Evolutionary conservation across 805 yeast species (phyloP), one percentile per base, ranked within the genome.

Genomic region (Lachancea waltii): DNA sequence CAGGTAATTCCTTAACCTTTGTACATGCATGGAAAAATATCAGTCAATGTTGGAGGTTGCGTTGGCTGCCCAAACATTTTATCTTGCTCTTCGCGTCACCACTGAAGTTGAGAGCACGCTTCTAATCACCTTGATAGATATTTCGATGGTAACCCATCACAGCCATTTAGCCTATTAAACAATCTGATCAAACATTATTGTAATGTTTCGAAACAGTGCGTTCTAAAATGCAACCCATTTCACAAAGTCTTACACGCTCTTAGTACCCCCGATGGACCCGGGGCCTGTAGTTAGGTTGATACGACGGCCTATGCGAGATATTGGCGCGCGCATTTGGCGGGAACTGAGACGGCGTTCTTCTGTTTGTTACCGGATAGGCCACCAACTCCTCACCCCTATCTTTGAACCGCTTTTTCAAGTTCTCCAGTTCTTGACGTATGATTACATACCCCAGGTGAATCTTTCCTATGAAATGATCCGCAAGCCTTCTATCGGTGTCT

Each of bases 401-500:
- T 50, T 33, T 43, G 46, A 43, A 37, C n/a, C 42, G 47, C 26
- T 45, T 47, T 26, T 53, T 60, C 47, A 72, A 46, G 19, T 63
- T 70, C 5, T 67, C 67, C 42, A 73, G 67, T 20, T 70, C 73
- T 37, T 67, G 65, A 51, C 95, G 69, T 79, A 89, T 80, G 36
- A 72, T 77, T 2, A 79, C 89, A 58, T 81, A 87, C 0, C 87
- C 90, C 46, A 84, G 56, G 63, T 89, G 97, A 42, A 85, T 75
- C 50, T 85, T 86, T 1, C 97, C 97, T 17, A 79, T 63, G 56
- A 85, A 87, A 59, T 89, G 97, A 50, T 85, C 95, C 1, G 90
- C 95, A 45, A 89, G 66, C 49, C 97, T 70, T 56, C 87, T 70
- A 56, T 89, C 97, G 42, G 82, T 85, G 58, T 89, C 97, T 40